phyloP scores from a whole-genome alignment of 1,139 yeast species.

The Yamadazyma mexicana region DNA sequence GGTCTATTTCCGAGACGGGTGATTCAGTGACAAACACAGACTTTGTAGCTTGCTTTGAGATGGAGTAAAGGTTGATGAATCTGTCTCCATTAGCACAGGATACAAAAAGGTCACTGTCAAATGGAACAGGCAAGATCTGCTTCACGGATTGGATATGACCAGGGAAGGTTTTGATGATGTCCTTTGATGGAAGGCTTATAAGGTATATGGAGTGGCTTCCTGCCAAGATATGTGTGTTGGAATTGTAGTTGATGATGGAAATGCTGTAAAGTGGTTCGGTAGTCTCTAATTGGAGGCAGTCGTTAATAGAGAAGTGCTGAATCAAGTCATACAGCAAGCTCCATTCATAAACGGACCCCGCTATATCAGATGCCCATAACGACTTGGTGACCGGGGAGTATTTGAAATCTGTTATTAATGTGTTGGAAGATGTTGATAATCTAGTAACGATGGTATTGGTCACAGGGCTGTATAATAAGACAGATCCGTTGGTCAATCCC shows the following conservation, averaged over 20 bases:
- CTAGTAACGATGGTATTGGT: slow-evolving; percentile 56
- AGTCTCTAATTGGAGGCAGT: slow-evolving; percentile 29
- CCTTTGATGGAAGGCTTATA: slow-evolving; percentile 39
- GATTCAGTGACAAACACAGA: slow-evolving; percentile 68
- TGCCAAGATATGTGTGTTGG: slow-evolving; percentile 50
- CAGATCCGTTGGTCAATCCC: slow-evolving; percentile 66
- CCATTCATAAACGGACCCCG: slow-evolving; percentile 67
- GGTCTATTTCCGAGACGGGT: slow-evolving; percentile 47
- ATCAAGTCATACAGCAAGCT: slow-evolving; percentile 46
- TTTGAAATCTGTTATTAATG: slow-evolving; percentile 55
- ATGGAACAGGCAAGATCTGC: slow-evolving; percentile 38
- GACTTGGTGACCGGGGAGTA: slow-evolving; percentile 41
- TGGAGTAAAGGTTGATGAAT: slow-evolving; percentile 68
- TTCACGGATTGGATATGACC: slow-evolving; percentile 72
- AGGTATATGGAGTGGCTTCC: slow-evolving; percentile 66
- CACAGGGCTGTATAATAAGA: slow-evolving; percentile 68
- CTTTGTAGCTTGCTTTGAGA: slow-evolving; percentile 39
- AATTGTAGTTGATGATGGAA: slow-evolving; percentile 33
- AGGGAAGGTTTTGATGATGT: slow-evolving; percentile 54
- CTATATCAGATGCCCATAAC: slow-evolving; percentile 65
- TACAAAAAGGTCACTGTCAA: slow-evolving; percentile 46
- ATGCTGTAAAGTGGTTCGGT: slow-evolving; percentile 35
- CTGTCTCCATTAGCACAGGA: slow-evolving; percentile 78
- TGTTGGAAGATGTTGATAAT: slow-evolving; percentile 50
- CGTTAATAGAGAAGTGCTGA: slow-evolving; percentile 44